Evolutionary conservation across 2,329 filamentous ascomycete genomes (phyloP).

Genomic region (Diplocarpon mali): DNA sequence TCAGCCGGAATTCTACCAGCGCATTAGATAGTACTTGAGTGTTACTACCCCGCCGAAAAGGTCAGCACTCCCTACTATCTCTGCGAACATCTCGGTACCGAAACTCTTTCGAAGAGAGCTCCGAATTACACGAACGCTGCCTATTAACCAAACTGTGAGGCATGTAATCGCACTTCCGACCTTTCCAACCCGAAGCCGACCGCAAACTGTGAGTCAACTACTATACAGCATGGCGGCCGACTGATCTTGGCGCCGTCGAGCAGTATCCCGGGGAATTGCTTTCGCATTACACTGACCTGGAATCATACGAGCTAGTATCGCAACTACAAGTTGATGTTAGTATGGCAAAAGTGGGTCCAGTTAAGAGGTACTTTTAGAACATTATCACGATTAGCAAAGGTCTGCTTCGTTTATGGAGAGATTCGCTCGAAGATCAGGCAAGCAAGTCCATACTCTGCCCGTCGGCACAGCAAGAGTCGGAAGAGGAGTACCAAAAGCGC

Average conservation of each 20-base stretch:
- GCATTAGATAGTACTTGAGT: conserved; percentile 67
- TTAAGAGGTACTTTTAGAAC: conserved; percentile 49
- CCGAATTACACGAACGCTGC: background rate
- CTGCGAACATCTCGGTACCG: conserved; percentile 55
- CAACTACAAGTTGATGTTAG: conserved; percentile 61
- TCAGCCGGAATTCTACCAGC: conserved; percentile 41
- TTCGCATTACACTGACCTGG: conserved; percentile 52
- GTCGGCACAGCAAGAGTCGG: conserved; percentile 2
- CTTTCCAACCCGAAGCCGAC: conserved; percentile 10
- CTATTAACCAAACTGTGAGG: conserved; percentile 5
- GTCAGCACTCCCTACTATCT: conserved; percentile 58
- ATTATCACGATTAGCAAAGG: conserved; percentile 57
- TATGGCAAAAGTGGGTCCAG: conserved; percentile 54
- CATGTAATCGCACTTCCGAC: conserved; percentile 15
- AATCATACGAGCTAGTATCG: conserved; percentile 61
- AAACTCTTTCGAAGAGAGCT: background rate
- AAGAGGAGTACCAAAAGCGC: conserved; percentile 26
- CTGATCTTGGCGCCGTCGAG: conserved; percentile 19
- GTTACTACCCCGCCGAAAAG: conserved; percentile 61
- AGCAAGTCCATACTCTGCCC: too few relatives aligned
- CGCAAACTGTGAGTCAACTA: conserved; percentile 9
- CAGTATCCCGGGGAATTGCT: conserved; percentile 34
- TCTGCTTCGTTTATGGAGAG: too few relatives aligned
- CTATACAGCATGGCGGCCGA: conserved; percentile 29
- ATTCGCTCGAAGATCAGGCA: too few relatives aligned